Evolutionary conservation across 2,329 filamentous ascomycete species (phyloP), one percentile per base, ranked within the genome.

Genomic region (Ophiocordyceps camponoti-leonardi): DNA sequence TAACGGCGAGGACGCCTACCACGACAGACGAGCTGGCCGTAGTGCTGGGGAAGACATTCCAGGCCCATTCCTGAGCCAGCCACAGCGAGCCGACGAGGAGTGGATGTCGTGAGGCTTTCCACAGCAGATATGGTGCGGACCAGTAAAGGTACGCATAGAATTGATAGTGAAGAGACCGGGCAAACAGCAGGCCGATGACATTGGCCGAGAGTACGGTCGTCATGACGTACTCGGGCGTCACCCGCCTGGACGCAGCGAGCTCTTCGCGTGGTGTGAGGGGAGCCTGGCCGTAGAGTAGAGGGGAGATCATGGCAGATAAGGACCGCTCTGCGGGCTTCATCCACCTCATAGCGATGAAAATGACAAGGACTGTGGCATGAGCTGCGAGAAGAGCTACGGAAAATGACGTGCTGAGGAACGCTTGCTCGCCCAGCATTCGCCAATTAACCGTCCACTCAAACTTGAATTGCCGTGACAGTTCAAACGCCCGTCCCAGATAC

Each of bases 371-470:
- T 10, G 67, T 60, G 23, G 68, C 67, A 59, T 95, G 86, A 46
- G 76, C 57, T 2, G 62, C 68, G 23, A 94, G 68, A 44, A 95
- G 70, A 14, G 65, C 61, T 18, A 81, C 53, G 23, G 86, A 77
- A 58, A 94, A 93, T 2, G 66, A 59, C 48, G 67, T 74, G 52
- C 71, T 73, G 42, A 93, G 72, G 55, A 98, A 98, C 0, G 67
- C 63, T 7, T 83, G 75, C 62, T 95, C 87, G 16, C 83, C 81
- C n/a, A 95, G 65, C 60, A 96, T 96, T 45, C 88, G 79, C 92
- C 92, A 98, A 63, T 98, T 98, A 53, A 98, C 92, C 0, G 92
- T 98, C 92, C 92, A 98, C 64, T 90, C 87, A 70, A 90, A 96
- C 55, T 94, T 72, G 65, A 98, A 98, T 54, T 86, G 79, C 46